Evolutionary conservation across 1,284 basidiomycete genomes (phyloP).

Genomic region (Ustilago tritici): DNA sequence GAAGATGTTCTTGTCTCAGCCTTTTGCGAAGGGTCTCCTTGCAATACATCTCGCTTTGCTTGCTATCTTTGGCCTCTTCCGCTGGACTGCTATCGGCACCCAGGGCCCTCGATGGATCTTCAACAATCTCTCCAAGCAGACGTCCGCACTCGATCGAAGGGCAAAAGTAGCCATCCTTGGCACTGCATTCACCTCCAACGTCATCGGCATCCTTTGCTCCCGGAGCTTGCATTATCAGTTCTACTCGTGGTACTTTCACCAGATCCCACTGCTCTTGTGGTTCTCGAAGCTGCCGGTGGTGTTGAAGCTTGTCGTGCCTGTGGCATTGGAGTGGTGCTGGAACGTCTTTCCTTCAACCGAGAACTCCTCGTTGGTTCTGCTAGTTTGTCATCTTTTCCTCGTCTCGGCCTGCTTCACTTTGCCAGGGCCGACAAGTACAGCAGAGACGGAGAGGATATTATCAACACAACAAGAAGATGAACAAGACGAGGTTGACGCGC

Average conservation of each 20-base stretch:
- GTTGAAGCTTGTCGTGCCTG: slow-evolving; percentile 27
- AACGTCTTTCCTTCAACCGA: slow-evolving; percentile 59
- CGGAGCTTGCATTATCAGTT: slow-evolving; percentile 99
- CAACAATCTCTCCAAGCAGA: slow-evolving; percentile 8
- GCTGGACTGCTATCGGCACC: slow-evolving; percentile 78
- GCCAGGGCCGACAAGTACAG: slow-evolving; percentile 1
- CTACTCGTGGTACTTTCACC: slow-evolving; percentile 96
- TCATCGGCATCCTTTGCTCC: slow-evolving; percentile 91
- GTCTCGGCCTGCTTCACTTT: slow-evolving; percentile 45
- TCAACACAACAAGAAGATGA: neutral
- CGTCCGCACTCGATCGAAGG: slow-evolving; percentile 1
- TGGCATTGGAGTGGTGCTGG: slow-evolving; percentile 57
- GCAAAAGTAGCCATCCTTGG: slow-evolving; percentile 22
- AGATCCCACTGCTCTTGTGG: slow-evolving; percentile 87
- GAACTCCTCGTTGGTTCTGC: slow-evolving; percentile 46
- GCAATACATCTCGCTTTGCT: slow-evolving; percentile 77
- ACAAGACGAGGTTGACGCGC: slow-evolving; percentile 34
- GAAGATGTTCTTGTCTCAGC: slow-evolving; percentile 77
- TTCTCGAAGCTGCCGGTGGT: slow-evolving; percentile 67
- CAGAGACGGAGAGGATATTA: too few relatives aligned
- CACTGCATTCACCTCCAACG: slow-evolving; percentile 81
- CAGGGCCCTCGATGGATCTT: slow-evolving; percentile 75
- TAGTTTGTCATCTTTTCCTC: slow-evolving; percentile 44
- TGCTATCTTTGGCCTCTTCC: slow-evolving; percentile 76
- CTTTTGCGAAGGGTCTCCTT: slow-evolving; percentile 78